Evolutionary conservation across 1,284 basidiomycete species (phyloP), one percentile per base, ranked within the genome.

Genomic region (Sanghuangporus weigelae): DNA sequence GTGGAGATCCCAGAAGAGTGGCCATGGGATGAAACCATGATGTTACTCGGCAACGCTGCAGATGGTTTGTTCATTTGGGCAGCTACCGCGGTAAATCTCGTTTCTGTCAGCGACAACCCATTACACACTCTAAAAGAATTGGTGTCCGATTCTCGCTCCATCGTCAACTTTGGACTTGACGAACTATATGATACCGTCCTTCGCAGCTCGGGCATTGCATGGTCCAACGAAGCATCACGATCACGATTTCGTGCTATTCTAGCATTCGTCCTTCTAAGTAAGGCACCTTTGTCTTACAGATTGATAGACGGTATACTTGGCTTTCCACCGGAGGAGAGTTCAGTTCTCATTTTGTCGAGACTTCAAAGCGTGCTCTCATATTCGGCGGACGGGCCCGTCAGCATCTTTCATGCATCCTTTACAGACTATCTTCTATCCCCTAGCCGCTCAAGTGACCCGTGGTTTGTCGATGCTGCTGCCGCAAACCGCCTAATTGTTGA

Each of bases 41-140:
- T 67, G 10, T 44, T 31, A 42, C 63, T 73, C 21, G 68, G 69
- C 12, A 48, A 67, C 23, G 71, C 67, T 35, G 66, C 71, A 2
- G 59, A 66, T 26, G 69, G 71, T 2, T 57, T 73, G 12, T 73
- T 73, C 56, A 73, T 73, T 23, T 73, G 72, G 57, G 69, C 72
- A 8, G 59, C 68, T 16, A 73, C 71, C 1, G 71, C 73, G 36
- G 63, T 73, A 14, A 55, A 49, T 8, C 21, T 62, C 11, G 42
- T 62, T 26, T 26, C 8, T 4, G n/a, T 31, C 26, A 59, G 58
- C 21, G 12, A 35, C n/a, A 19, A 50, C 38, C 58, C 44, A 7
- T 59, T 51, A 3, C 26, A 38, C 6, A 23, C 36, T 26, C 48
- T 59, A 11, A 21, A 59, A 8, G 10, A 11, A 7, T 21, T 59